A percentile compares a stretch with the other conserved stretches of the same genome.
These are phyloP conservation scores for Mycena belliarum DNA, from an alignment of 768 basidiomycete genomes.

Conservation along the genomic window DNA sequence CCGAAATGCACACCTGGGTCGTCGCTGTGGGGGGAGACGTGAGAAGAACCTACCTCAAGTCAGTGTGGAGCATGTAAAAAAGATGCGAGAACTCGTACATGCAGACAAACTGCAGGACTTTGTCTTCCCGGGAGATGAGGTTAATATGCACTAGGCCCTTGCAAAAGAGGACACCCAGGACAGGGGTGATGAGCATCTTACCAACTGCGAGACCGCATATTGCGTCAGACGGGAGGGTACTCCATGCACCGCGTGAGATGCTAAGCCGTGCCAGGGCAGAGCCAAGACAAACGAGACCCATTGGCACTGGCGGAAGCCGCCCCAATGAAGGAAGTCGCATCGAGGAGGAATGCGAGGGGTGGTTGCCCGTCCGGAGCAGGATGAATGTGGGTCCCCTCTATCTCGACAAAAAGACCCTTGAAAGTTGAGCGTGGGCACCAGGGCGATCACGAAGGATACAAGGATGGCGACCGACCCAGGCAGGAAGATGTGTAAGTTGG, in stretches of 20 bases:
- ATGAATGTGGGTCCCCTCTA: slow-evolving; percentile 45
- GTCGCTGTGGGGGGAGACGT: slow-evolving; percentile 66
- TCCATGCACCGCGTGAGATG: slow-evolving; percentile 39
- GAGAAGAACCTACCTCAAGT: slow-evolving; percentile 48
- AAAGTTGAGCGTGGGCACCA: slow-evolving; percentile 27
- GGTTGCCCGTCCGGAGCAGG: slow-evolving; percentile 67
- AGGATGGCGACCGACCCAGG: slow-evolving; percentile 46
- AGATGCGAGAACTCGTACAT: slow-evolving; percentile 48
- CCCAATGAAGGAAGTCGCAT: slow-evolving; percentile 60
- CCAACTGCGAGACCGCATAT: slow-evolving; percentile 44
- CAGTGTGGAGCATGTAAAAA: not conserved
- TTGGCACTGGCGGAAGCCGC: slow-evolving; percentile 62
- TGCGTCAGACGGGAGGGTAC: slow-evolving; percentile 39
- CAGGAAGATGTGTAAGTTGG: slow-evolving; percentile 23
- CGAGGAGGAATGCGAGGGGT: slow-evolving; percentile 61
- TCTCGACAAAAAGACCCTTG: slow-evolving; percentile 56
- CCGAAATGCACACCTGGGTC: slow-evolving; percentile 42
- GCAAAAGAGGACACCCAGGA: slow-evolving; percentile 50
- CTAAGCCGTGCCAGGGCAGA: slow-evolving; percentile 54
- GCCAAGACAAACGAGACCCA: slow-evolving; percentile 64
- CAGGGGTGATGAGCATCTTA: slow-evolving; percentile 45
- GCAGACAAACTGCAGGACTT: slow-evolving; percentile 56
- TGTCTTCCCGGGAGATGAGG: slow-evolving; percentile 40
- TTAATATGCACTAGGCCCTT: slow-evolving; percentile 37
- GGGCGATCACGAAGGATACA: slow-evolving; percentile 23